Conservation (phyloP, 805 yeast genomes). For the Spathaspora sp. region DNA sequence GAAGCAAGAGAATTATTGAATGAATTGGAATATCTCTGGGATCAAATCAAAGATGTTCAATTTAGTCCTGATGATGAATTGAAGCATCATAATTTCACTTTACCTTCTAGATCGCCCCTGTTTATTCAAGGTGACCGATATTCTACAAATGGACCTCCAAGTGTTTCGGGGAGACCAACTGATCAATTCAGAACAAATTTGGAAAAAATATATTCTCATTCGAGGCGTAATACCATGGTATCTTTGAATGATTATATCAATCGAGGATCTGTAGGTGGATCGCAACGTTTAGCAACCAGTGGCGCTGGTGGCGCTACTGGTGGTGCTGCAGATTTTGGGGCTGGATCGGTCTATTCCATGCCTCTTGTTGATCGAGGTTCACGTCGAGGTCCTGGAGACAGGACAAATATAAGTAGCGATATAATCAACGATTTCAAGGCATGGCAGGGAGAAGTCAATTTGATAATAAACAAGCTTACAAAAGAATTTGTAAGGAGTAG, state of each 20-base stretch:
- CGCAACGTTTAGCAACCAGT: slow-evolving; percentile 6
- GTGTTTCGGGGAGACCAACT: slow-evolving; percentile 9
- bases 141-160: slow-evolving; percentile 27
- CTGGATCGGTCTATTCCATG: slow-evolving; percentile 17
- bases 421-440: slow-evolving; percentile 39
- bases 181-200: slow-evolving; percentile 32
- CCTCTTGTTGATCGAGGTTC: slow-evolving; percentile 7
- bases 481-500: slow-evolving; percentile 28
- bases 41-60: slow-evolving; percentile 55
- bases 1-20: slow-evolving; percentile 62
- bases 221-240: slow-evolving; percentile 34
- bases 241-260: slow-evolving; percentile 34
- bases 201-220: slow-evolving; percentile 42
- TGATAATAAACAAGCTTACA: slow-evolving; percentile 42
- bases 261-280: slow-evolving; percentile 9
- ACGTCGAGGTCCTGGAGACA: slow-evolving; percentile 1
- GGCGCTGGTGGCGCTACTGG: slow-evolving; percentile 1
- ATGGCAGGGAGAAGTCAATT: slow-evolving; percentile 54
- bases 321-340: slow-evolving; percentile 5
- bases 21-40: slow-evolving; percentile 74
- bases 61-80: slow-evolving; percentile 27
- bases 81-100: slow-evolving; percentile 18
- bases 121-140: slow-evolving; percentile 34
- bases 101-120: slow-evolving; percentile 34
- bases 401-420: slow-evolving; percentile 5